phyloP scores from a whole-genome alignment of 2,329 filamentous ascomycete genomes.

The Phialophora chinensis region DNA sequence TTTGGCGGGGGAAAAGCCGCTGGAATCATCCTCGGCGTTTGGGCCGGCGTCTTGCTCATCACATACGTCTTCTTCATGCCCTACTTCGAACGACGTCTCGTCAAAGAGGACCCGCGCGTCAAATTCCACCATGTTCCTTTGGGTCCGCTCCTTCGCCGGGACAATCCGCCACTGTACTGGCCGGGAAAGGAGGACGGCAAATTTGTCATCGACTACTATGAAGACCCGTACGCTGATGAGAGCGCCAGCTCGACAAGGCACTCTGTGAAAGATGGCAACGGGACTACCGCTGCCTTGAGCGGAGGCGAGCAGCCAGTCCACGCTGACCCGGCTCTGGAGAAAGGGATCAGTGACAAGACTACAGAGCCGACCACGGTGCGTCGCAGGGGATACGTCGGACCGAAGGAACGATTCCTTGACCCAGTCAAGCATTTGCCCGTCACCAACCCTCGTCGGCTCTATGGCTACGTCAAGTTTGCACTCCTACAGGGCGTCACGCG shows the following conservation, averaged over 20 bases:
- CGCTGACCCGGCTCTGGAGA: slow-evolving; percentile 1
- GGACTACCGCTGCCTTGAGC: background rate
- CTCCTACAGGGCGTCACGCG: slow-evolving; percentile 21
- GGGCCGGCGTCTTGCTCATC: slow-evolving; percentile 43
- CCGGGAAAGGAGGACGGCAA: slow-evolving; percentile 46
- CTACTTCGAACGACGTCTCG: slow-evolving; percentile 45
- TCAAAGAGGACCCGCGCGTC: slow-evolving; percentile 45
- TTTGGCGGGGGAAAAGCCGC: slow-evolving; percentile 42
- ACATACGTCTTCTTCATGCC: slow-evolving; percentile 48
- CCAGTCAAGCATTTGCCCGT: slow-evolving; percentile 27
- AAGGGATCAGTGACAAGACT: background rate
- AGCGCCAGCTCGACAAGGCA: background rate
- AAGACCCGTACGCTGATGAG: slow-evolving; percentile 26
- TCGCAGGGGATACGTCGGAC: slow-evolving; percentile 14
- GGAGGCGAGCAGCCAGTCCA: background rate
- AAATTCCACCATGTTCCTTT: slow-evolving; percentile 46
- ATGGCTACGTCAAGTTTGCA: slow-evolving; percentile 23
- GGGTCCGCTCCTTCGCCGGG: slow-evolving; percentile 50
- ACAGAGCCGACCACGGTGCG: background rate
- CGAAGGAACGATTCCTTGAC: slow-evolving; percentile 26
- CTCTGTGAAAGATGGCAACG: background rate
- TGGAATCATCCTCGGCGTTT: slow-evolving; percentile 45
- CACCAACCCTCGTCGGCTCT: slow-evolving; percentile 23
- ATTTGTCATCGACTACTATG: slow-evolving; percentile 38
- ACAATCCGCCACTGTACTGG: slow-evolving; percentile 50